Base-by-base conservation (phyloP, 495 filamentous ascomycete genomes). In the Trichoderma erinaceum region DNA sequence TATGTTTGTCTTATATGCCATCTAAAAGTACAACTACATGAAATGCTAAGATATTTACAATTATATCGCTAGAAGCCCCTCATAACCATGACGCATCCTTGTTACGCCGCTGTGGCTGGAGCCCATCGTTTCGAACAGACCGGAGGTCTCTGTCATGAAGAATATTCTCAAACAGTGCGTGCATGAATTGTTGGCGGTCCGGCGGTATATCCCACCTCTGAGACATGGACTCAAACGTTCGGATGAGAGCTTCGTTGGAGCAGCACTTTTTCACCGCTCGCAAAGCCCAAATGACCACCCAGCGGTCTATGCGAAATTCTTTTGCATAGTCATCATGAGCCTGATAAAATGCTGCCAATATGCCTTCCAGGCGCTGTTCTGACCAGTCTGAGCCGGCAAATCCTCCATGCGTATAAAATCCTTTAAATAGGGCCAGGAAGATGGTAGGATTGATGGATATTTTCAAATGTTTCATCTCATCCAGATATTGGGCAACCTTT, bases 401-500 rank as follows among this genome's bases (percentile, higher is more conserved):
- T n/a, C 86, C 84, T 21, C 91, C 92, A 74, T 93, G 86, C n/a
- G 75, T 74, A 61, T 81, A 80, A 74, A 97, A 97, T 6, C 89
- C 90, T 69, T 89, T 87, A 72, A 96, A 88, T 29, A 97, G 79
- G 5, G 84, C 79, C 61, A 87, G 76, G 71, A 89, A 92, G 41
- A 91, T 84, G 44, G 82, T 80, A 41, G 85, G 86, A 67, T 90
- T 81, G 41, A 88, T 70, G 2, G 82, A 82, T 35, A 92, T 76
- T 10, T 80, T 71, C 68, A 83, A 84, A 50, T 70, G 67, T 61
- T 79, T 79, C 89, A 92, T 92, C 71, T 92, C 90, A 41, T 82
- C 80, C 65, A 95, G 72, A 44, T 89, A 81, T 63, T 80, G 75
- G 5, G 80, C 78, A 2, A 88, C 81, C 66, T 78, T 81, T 50